Evolutionary conservation across 768 basidiomycete genomes (phyloP).

Genomic region (Lactarius psammicola): DNA sequence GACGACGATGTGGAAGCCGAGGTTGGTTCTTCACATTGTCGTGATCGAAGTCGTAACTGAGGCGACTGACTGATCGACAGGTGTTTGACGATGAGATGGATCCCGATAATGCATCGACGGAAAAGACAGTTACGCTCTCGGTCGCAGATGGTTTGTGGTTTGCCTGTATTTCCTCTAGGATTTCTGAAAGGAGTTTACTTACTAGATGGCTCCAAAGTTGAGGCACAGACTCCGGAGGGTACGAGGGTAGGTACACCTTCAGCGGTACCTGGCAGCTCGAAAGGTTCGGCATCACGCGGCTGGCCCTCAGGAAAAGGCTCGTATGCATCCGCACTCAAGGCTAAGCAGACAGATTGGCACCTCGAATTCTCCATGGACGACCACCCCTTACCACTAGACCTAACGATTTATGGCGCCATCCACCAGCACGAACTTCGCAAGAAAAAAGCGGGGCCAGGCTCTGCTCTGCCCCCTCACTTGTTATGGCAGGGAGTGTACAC

Average conservation of each 20-base stretch:
- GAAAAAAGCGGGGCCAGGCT: constrained; percentile 47
- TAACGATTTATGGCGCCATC: constrained; percentile 95
- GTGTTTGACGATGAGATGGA: constrained; percentile 89
- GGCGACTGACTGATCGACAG: constrained; percentile 34
- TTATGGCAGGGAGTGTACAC: constrained; percentile 92
- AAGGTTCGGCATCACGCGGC: constrained; percentile 36
- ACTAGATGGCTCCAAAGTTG: constrained; percentile 86
- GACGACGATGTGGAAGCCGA: constrained; percentile 87
- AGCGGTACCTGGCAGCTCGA: constrained; percentile 48
- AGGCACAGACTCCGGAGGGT: constrained; percentile 96
- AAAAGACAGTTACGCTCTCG: constrained; percentile 84
- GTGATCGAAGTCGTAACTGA: constrained; percentile 4
- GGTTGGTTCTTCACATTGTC: constrained; percentile 33
- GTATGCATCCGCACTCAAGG: constrained; percentile 91
- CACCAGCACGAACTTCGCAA: constrained; percentile 87
- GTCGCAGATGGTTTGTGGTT: constrained; percentile 63
- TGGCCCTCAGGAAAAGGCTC: constrained; percentile 53
- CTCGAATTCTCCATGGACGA: constrained; percentile 95
- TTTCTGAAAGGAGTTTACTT: constrained; percentile 15
- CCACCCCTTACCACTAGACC: constrained; percentile 73
- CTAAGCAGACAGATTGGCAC: constrained; percentile 95
- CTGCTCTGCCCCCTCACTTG: constrained; percentile 56
- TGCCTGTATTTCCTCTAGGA: not conserved
- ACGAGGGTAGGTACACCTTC: constrained; percentile 87
- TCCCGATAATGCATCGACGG: constrained; percentile 62